Conservation (phyloP, 106 monocot species). For the Triglochin maritima region DNA sequence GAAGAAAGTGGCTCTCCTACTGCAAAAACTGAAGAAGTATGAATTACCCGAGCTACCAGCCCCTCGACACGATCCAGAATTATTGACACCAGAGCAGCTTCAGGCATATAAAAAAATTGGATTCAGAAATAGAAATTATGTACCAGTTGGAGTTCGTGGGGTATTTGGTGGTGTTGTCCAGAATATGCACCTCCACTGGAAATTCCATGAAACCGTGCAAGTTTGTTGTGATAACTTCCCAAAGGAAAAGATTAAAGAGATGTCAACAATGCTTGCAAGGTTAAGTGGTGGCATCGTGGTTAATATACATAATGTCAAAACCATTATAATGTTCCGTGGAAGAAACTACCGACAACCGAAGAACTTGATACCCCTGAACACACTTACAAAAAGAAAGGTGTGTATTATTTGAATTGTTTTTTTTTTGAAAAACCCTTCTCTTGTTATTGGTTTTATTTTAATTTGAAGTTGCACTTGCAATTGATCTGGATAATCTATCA, state of each 20-base stretch:
- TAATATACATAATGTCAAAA: conserved; percentile 90
- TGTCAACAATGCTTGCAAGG: conserved; percentile 97
- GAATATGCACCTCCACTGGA: conserved; percentile 99
- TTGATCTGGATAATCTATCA: too few species aligned
- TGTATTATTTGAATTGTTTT: not conserved
- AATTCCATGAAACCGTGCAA: conserved; percentile 95
- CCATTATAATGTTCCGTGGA: conserved; percentile 98
- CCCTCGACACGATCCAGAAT: conserved; percentile 91
- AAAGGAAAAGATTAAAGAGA: conserved; percentile 94
- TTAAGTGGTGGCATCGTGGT: conserved; percentile 95
- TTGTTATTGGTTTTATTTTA: not conserved
- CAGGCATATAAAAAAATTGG: conserved; percentile 96
- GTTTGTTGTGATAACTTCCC: conserved; percentile 97
- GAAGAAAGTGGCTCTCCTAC: conserved; percentile 93
- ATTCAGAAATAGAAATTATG: conserved; percentile 90
- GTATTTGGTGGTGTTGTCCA: conserved; percentile 99
- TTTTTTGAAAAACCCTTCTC: not conserved
- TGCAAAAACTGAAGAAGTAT: conserved; percentile 97
- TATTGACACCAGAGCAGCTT: conserved; percentile 84
- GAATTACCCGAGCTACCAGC: conserved; percentile 89
- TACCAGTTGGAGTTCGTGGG: conserved; percentile 90
- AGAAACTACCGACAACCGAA: conserved; percentile 96
- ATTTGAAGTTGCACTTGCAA: not conserved
- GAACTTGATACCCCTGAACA: conserved; percentile 93
- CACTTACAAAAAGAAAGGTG: conserved; percentile 99